Conservation (phyloP, 495 filamentous ascomycete species). For the Neurospora africana region DNA sequence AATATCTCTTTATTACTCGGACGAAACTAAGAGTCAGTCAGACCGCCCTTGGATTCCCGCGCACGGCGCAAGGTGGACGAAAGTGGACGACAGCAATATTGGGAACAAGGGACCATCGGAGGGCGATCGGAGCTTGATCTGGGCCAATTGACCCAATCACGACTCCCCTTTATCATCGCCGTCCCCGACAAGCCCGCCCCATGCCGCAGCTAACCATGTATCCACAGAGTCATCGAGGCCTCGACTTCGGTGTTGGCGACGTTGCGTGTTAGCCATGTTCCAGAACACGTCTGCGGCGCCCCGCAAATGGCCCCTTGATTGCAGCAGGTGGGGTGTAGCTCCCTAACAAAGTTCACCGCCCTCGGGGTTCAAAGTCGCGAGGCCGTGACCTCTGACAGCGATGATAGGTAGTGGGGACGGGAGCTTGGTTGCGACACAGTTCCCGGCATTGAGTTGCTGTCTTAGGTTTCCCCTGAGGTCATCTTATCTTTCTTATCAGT, state of each 20-base stretch:
- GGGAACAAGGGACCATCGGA: conserved; percentile 14
- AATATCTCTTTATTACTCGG: background rate
- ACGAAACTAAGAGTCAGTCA: background rate
- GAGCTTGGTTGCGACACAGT: too few species aligned
- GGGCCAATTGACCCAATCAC: conserved; percentile 19
- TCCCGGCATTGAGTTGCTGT: too few species aligned
- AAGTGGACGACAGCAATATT: background rate
- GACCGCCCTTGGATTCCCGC: background rate
- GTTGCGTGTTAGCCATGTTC: background rate
- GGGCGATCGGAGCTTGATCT: conserved; percentile 20
- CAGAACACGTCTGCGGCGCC: background rate
- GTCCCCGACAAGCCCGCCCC: background rate
- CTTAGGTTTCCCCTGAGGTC: background rate
- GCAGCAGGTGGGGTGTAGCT: background rate
- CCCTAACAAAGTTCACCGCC: background rate
- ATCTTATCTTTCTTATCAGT: background rate
- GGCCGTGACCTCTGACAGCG: too few species aligned
- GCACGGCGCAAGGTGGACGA: background rate
- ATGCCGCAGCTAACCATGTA: background rate
- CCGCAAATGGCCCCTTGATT: background rate
- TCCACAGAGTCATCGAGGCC: background rate
- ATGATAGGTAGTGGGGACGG: too few species aligned
- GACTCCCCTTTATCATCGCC: background rate
- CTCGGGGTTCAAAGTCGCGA: background rate
- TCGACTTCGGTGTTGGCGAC: background rate